phyloP scores from a whole-genome alignment of 2,329 filamentous ascomycete species.

The Talaromyces pinophilus region DNA sequence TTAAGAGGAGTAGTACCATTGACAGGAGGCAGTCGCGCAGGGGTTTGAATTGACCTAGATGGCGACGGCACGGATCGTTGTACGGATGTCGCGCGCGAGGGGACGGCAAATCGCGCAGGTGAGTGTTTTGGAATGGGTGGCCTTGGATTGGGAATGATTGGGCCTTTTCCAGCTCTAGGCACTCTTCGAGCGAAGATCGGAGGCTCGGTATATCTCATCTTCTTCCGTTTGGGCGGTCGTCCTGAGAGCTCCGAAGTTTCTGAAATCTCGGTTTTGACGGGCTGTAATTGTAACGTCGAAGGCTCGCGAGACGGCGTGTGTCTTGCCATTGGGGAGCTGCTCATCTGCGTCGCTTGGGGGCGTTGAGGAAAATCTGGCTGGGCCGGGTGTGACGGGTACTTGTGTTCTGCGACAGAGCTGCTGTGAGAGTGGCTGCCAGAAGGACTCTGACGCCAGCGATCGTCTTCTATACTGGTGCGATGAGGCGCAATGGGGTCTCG shows the following conservation, averaged over 20 bases:
- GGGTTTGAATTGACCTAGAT: constrained; percentile 26
- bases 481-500: constrained; percentile 28
- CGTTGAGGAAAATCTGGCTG: constrained; percentile 24
- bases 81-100: constrained; percentile 25
- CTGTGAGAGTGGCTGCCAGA: constrained; percentile 26
- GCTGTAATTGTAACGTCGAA: constrained; percentile 23
- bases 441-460: constrained; percentile 33
- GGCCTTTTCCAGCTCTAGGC: constrained; percentile 44
- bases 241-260: constrained; percentile 14
- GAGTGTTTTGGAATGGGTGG: constrained; percentile 38
- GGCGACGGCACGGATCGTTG: constrained; percentile 20
- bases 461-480: constrained; percentile 33
- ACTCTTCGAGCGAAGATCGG: constrained; percentile 55
- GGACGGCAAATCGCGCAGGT: constrained; percentile 27
- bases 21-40: constrained; percentile 26
- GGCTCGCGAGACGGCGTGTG: constrained; percentile 26
- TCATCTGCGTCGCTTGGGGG: constrained; percentile 19
- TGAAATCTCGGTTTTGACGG: constrained; percentile 30
- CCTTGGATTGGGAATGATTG: constrained; percentile 42
- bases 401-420: constrained; percentile 22
- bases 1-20: constrained; percentile 34
- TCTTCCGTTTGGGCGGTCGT: constrained; percentile 50
- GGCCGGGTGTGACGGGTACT: constrained; percentile 18
- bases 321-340: constrained; percentile 34
- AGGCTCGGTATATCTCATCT: constrained; percentile 54